Base-by-base conservation (phyloP, 2,329 filamentous ascomycete species). In the Hymenoscyphus repandus region DNA sequence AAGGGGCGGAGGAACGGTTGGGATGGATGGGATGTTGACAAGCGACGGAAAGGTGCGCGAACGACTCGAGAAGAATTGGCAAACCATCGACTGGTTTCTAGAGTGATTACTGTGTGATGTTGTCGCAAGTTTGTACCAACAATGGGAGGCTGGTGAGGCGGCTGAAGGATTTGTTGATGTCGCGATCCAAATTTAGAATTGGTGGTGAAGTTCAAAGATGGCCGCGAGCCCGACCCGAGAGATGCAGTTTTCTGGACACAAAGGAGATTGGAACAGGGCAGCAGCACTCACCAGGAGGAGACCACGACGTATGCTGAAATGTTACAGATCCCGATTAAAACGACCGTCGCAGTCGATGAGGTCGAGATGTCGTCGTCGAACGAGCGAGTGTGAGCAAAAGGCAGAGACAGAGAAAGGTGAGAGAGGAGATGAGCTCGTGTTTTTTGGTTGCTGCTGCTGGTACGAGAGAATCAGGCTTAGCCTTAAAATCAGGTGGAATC, bases 121-220 rank as follows among this genome's bases (percentile, higher is more conserved):
- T 22, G 42, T 45, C 31, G 15, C 34, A 41, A 18, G 33, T 10
- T 39, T 7, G n/a, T 11, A 18, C 15, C 15, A 45, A 36, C 27
- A 32, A 30, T 45, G 30, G 43, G 43, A 44, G 42, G 32, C 30
- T 12, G 15, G 43, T 38, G 49, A 52, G 37, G 49, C 50, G 45
- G 52, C 46, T 55, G 38, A 43, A 49, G 43, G 42, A 43, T 48
- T 50, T 55, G 53, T 56, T 56, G 53, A 56, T 49, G 50, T 53
- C 42, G 50, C 39, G 45, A 49, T 52, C 53, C 53, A 56, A 56
- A 56, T 56, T 51, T 56, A 56, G 51, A 43, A 40, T 11, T 20
- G 12, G 12, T 37, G 12, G 34, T 13, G 15, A 37, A 13, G 34
- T 4, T 13, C 34, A 5, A 20, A 40, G 38, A 40, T 18, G 10